Evolutionary conservation across 2,329 filamentous ascomycete genomes (phyloP), one percentile per base, ranked within the genome.

Genomic region (Aspergillus novoparasiticus): DNA sequence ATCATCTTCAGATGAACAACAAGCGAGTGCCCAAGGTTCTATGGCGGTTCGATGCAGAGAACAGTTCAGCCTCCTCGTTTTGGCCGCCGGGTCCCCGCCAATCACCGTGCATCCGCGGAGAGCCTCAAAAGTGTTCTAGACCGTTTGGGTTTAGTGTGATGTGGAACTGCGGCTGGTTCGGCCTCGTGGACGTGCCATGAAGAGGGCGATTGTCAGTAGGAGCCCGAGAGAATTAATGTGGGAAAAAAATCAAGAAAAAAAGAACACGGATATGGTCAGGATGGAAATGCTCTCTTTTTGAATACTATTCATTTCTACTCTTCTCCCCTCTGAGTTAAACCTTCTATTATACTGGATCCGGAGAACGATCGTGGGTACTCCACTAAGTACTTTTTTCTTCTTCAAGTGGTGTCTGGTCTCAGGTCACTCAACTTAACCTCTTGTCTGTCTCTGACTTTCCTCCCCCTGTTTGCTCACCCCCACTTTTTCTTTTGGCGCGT

Each of bases 31-130:
- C 41, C 56, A 39, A 68, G 64, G 63, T 70, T 70, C 66, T 59
- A 69, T 62, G 63, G 58, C 62, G 61, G 59, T 70, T 69, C 66
- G 63, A 57, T 69, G 68, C 68, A 70, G 68, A 66, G 54, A 61
- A 63, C 61, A 66, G 58, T 70, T 70, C 68, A 70, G 68, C 68
- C 68, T 70, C 68, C 63, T 69, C 58, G 56, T 57, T 50, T 62
- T 60, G 58, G 53, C 59, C 64, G 51, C 64, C 66, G 34, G 32
- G 19, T 36, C n/a, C 39, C 26, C 41, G 30, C 68, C 68, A 70
- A 70, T 69, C 58, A 66, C 11, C n/a, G 56, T n/a, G 9, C 12
- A 14, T 34, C 21, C 50, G 53, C 59, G 60, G 66, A 64, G 64
- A 70, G 68, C 66, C 68, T 65, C 68, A 70, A 61, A 69, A 61